Percentiles rank a stretch among this genome's conserved stretches.
Conservation (phyloP, 169 alveolate species). For the Theileria orientalis region DNA sequence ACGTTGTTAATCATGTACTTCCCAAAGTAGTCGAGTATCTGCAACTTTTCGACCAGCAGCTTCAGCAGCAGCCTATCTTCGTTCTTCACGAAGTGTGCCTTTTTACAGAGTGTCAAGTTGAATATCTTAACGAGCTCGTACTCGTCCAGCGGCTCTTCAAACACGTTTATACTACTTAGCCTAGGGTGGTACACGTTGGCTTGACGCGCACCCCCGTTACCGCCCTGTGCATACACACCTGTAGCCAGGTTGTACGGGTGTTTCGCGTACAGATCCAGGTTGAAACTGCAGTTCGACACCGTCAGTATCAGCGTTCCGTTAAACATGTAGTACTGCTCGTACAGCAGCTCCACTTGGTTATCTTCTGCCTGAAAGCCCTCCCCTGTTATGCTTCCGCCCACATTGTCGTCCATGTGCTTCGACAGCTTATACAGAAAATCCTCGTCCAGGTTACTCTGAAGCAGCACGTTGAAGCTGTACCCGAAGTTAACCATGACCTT, state of each 20-base stretch:
- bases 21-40: slow-evolving; percentile 7
- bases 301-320: neutral
- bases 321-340: neutral
- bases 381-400: neutral
- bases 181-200: neutral
- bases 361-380: too few relatives aligned
- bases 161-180: neutral
- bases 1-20: neutral
- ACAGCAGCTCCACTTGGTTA: neutral
- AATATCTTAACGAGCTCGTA: slow-evolving; percentile 5
- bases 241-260: too few relatives aligned
- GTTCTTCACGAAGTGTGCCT: neutral
- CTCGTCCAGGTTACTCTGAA: slow-evolving; percentile 6
- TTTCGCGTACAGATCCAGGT: slow-evolving; percentile 1
- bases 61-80: neutral
- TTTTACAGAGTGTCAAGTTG: neutral
- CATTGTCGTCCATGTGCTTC: neutral
- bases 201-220: too few relatives aligned
- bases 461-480: neutral
- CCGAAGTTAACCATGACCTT: neutral
- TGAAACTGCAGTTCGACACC: neutral
- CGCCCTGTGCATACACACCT: too few relatives aligned
- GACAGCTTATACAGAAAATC: neutral
- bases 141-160: neutral
- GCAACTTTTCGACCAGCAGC: neutral